Evolutionary conservation across 768 basidiomycete species (phyloP).

Genomic region (Nevesoporus exiguus): DNA sequence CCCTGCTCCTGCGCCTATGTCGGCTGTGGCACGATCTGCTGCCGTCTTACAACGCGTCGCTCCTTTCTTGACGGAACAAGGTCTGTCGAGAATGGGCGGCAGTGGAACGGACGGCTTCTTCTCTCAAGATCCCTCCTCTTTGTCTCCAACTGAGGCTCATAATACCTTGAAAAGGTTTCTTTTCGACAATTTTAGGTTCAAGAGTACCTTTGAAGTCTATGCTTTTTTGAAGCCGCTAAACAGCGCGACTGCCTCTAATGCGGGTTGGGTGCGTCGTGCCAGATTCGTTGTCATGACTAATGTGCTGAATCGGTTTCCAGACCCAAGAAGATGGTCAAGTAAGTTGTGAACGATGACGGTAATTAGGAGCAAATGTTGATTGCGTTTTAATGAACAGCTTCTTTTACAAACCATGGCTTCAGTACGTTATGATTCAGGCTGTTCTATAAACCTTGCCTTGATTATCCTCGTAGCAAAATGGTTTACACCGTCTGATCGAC

Average conservation of each 20-base stretch:
- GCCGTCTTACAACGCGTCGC: slow-evolving; percentile 30
- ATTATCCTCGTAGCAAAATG: slow-evolving; percentile 40
- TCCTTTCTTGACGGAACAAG: slow-evolving; percentile 43
- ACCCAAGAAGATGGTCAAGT: slow-evolving; percentile 53
- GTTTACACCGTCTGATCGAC: slow-evolving; percentile 47
- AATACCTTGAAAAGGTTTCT: slow-evolving; percentile 43
- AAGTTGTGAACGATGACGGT: slow-evolving; percentile 10
- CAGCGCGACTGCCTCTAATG: slow-evolving; percentile 38
- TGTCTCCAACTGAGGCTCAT: slow-evolving; percentile 49
- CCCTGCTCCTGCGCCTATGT: slow-evolving; percentile 8
- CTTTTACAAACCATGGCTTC: slow-evolving; percentile 38
- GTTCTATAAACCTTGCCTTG: background rate
- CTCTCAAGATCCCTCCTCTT: slow-evolving; percentile 25
- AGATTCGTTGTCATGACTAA: background rate
- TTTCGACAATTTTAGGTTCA: slow-evolving; percentile 42
- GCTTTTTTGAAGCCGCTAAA: slow-evolving; percentile 38
- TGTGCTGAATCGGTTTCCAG: slow-evolving; percentile 23
- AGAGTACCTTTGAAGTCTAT: slow-evolving; percentile 40
- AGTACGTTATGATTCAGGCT: slow-evolving; percentile 21
- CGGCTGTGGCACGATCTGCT: slow-evolving; percentile 8
- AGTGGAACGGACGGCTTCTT: slow-evolving; percentile 44
- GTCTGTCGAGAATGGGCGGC: slow-evolving; percentile 43
- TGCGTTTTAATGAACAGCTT: slow-evolving; percentile 26
- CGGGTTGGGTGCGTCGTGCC: slow-evolving; percentile 38
- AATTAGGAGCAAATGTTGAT: slow-evolving; percentile 5